A percentile compares a stretch with the other conserved stretches of the same genome.
Evolutionary conservation across 2,329 filamentous ascomycete genomes (phyloP).

Genomic region (Colletotrichum simmondsii): DNA sequence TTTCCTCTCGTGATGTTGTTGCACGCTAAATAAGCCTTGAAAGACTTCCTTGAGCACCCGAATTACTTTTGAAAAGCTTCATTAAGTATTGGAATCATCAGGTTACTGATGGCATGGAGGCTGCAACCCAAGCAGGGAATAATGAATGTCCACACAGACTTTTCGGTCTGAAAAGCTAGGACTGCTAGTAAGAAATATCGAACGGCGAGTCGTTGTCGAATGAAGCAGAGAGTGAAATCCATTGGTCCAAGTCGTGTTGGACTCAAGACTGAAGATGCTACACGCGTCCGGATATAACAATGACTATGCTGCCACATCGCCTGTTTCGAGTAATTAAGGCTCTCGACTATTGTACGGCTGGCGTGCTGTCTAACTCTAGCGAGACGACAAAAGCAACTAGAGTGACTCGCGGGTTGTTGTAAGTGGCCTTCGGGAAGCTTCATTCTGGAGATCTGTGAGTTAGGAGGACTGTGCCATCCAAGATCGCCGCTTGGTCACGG

Average conservation of each 20-base stretch:
- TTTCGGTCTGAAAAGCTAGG: not conserved
- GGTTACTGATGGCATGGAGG: not conserved
- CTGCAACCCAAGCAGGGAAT: not conserved
- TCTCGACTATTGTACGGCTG: not conserved
- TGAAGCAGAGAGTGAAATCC: not conserved
- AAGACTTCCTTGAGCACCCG: not conserved
- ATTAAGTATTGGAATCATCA: not conserved
- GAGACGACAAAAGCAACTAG: not conserved
- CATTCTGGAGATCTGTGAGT: not conserved
- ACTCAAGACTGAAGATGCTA: not conserved
- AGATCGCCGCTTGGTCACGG: conserved; percentile 8
- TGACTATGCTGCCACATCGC: not conserved
- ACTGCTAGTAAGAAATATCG: not conserved
- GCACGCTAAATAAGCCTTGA: conserved; percentile 1
- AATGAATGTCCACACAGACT: not conserved
- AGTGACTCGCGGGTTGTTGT: not conserved
- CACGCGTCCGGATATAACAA: not conserved
- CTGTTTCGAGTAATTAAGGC: not conserved
- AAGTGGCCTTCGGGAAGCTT: not conserved
- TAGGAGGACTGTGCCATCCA: not conserved
- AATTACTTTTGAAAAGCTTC: conserved; percentile 5
- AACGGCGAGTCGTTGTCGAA: not conserved
- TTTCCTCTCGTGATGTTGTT: conserved; percentile 14
- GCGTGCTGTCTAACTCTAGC: not conserved
- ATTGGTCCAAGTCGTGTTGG: not conserved